Evolutionary conservation across 1,284 basidiomycete genomes (phyloP).

Genomic region (Marasmius fiardii): DNA sequence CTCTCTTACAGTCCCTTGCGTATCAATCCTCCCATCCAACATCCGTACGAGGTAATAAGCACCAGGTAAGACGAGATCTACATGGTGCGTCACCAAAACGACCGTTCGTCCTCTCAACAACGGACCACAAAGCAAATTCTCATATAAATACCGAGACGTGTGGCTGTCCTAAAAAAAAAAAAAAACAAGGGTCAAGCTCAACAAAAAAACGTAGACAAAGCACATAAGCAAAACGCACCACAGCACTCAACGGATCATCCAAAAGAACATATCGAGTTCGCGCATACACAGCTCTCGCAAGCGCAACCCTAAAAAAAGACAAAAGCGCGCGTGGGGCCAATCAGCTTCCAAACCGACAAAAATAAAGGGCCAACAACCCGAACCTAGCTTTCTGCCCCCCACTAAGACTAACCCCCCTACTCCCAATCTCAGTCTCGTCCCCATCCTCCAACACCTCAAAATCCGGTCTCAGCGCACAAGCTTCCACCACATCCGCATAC

Average conservation of each 20-base stretch:
- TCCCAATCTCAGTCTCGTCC: slow-evolving; percentile 39
- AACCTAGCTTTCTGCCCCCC: slow-evolving; percentile 37
- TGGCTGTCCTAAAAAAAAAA: slow-evolving; percentile 57
- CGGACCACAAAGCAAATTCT: slow-evolving; percentile 60
- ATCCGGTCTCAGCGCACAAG: slow-evolving; percentile 65
- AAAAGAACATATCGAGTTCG: slow-evolving; percentile 15
- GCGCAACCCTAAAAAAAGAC: slow-evolving; percentile 41
- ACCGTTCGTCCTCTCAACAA: slow-evolving; percentile 66
- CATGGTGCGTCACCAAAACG: slow-evolving; percentile 77
- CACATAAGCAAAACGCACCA: slow-evolving; percentile 3
- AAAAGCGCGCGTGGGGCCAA: slow-evolving; percentile 25
- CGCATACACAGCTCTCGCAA: slow-evolving; percentile 23
- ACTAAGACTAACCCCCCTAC: slow-evolving; percentile 17
- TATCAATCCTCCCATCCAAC: slow-evolving; percentile 71
- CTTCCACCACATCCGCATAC: slow-evolving; percentile 49
- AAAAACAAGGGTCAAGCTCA: no score
- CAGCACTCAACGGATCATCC: slow-evolving; percentile 17
- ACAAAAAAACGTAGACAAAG: no score
- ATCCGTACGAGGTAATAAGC: slow-evolving; percentile 69
- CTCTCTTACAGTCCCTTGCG: slow-evolving; percentile 61
- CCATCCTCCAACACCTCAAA: slow-evolving; percentile 61
- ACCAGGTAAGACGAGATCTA: slow-evolving; percentile 69
- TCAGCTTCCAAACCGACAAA: no score
- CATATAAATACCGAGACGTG: slow-evolving; percentile 66
- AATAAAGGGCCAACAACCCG: not conserved